Conservation (phyloP, 352 stramenopile genomes). For the Aphanomyces cochlioides region DNA sequence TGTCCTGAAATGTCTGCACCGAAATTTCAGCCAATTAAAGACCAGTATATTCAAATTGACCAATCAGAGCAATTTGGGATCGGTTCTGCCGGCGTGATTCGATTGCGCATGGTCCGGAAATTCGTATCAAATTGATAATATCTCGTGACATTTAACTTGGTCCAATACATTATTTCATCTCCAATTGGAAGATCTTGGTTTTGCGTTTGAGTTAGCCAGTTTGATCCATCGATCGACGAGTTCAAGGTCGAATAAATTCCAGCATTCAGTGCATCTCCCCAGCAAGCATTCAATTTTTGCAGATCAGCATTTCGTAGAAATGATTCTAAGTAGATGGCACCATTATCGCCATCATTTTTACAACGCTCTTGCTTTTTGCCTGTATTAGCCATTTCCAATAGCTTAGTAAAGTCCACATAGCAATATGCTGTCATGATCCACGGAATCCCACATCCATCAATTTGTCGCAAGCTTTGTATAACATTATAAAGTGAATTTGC, state of each 20-base stretch:
- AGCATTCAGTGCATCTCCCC: not conserved
- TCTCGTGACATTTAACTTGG: too few relatives aligned
- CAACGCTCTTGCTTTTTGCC: not conserved
- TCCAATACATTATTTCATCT: constrained; percentile 18
- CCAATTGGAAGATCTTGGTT: not conserved
- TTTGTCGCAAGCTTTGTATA: not conserved
- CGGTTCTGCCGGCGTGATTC: too few relatives aligned
- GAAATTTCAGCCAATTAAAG: too few relatives aligned
- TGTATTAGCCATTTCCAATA: constrained; percentile 8
- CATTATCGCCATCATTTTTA: constrained; percentile 7
- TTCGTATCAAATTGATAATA: too few relatives aligned
- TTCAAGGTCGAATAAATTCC: not conserved
- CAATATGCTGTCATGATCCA: constrained; percentile 13
- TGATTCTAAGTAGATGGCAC: constrained; percentile 14
- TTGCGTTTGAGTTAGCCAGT: not conserved
- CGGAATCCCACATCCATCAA: constrained; percentile 9
- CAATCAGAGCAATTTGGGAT: too few relatives aligned
- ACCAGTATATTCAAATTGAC: too few relatives aligned
- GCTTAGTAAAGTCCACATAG: constrained; percentile 19
- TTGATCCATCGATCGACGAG: not conserved
- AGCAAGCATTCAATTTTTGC: constrained; percentile 1
- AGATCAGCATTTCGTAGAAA: not conserved
- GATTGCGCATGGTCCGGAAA: too few relatives aligned
- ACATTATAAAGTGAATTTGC: not conserved
- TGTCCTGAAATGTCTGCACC: too few relatives aligned